Conservation (phyloP, 2,329 filamentous ascomycete species). For the Diaporthe destruens region DNA sequence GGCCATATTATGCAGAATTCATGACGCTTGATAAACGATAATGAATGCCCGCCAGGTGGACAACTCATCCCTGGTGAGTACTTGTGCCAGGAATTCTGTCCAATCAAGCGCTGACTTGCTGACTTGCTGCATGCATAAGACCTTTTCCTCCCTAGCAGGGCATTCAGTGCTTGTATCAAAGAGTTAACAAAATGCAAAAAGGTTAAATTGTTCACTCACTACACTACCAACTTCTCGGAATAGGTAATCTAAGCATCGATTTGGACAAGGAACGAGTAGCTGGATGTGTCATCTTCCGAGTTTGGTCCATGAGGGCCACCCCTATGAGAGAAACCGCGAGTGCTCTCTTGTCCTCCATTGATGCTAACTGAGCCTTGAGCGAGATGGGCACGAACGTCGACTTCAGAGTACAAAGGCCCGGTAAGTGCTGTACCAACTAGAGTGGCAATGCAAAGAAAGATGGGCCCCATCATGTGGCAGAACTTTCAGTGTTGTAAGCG, state of each 20-base stretch:
- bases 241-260: not conserved
- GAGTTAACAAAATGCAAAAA: not conserved
- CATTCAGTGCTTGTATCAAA: not conserved
- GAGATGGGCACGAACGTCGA: slow-evolving; percentile 20
- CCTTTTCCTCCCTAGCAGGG: not conserved
- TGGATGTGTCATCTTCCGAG: not conserved
- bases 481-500: not conserved
- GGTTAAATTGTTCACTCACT: not conserved
- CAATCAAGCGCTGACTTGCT: no score
- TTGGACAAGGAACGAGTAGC: not conserved
- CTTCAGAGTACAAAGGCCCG: slow-evolving; percentile 13
- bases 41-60: not conserved
- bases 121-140: not conserved
- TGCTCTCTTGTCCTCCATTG: slow-evolving; percentile 11
- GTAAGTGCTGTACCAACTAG: slow-evolving; percentile 13
- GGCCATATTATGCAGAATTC: not conserved
- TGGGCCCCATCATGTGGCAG: not conserved
- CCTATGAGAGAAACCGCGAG: not conserved
- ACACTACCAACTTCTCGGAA: not conserved
- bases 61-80: not conserved
- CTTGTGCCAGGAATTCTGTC: not conserved
- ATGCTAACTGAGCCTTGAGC: slow-evolving; percentile 5
- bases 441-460: not conserved
- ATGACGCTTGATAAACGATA: not conserved
- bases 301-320: not conserved